Conservation (phyloP, 202 grass and related monocot species). For the Panicum hallii region DNA sequence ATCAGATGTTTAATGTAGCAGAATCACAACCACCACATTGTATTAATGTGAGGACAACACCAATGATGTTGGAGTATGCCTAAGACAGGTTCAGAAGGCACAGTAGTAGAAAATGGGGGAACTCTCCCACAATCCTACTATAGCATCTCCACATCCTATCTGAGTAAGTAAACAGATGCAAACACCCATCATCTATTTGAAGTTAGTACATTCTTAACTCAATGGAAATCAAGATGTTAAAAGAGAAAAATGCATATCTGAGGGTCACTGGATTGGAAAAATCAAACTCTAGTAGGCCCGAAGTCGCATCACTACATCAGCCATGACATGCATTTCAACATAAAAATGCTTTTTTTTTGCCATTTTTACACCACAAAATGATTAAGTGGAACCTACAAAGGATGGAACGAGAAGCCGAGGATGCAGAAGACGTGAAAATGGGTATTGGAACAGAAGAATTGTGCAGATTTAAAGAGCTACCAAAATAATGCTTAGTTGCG, state of each 20-base stretch:
- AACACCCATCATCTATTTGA: neutral
- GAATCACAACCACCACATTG: neutral
- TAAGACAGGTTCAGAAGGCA: neutral
- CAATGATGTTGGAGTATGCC: neutral
- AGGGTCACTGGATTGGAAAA: neutral
- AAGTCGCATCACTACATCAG: neutral
- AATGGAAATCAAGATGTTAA: neutral
- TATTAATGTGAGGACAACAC: neutral
- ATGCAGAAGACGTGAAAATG: neutral
- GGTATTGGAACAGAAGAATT: neutral
- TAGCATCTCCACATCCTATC: neutral
- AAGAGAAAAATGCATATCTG: neutral
- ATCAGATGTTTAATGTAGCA: neutral
- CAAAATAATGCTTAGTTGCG: neutral
- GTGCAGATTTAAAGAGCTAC: neutral
- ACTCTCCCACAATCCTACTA: neutral
- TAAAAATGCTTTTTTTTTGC: neutral
- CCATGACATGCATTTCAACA: neutral
- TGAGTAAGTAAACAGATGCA: neutral
- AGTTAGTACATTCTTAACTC: neutral
- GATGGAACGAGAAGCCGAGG: no score
- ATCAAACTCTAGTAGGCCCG: neutral
- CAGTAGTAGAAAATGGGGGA: neutral
- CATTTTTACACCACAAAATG: neutral
- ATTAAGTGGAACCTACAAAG: neutral